Evolutionary conservation across 1,284 basidiomycete genomes (phyloP).

Genomic region (Porogramme epimiltina): DNA sequence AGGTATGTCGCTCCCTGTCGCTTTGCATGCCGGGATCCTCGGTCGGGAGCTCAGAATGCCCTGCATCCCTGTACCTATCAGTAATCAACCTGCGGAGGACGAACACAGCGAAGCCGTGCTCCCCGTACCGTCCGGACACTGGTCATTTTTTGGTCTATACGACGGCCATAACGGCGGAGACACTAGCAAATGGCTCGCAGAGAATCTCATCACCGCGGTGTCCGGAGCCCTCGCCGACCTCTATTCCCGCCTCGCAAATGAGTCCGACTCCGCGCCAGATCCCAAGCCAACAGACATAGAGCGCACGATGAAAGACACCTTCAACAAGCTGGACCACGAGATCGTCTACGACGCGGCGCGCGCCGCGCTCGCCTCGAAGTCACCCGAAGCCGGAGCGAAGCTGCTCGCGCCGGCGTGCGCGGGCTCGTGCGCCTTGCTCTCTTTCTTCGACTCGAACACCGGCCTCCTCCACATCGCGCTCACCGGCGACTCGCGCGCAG

Average conservation of each 20-base stretch:
- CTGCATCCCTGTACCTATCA: slow-evolving; percentile 4
- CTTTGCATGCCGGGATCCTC: background rate
- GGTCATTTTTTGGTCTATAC: slow-evolving; percentile 35
- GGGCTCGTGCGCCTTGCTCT: slow-evolving; percentile 44
- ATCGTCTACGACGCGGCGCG: slow-evolving; percentile 28
- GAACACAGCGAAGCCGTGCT: slow-evolving; percentile 29
- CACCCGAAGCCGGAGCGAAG: slow-evolving; percentile 17
- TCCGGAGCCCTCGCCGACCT: slow-evolving; percentile 31
- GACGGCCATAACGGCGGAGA: slow-evolving; percentile 35
- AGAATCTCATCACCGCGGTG: slow-evolving; percentile 32
- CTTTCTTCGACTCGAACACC: slow-evolving; percentile 48
- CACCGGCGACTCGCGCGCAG: slow-evolving; percentile 62
- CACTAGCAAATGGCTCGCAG: slow-evolving; percentile 32
- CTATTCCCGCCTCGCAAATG: slow-evolving; percentile 13
- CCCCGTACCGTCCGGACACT: slow-evolving; percentile 28
- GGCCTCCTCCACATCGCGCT: slow-evolving; percentile 48
- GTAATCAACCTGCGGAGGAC: slow-evolving; percentile 33
- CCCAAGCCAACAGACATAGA: slow-evolving; percentile 23
- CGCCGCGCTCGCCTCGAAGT: slow-evolving; percentile 13
- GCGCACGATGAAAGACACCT: slow-evolving; percentile 28
- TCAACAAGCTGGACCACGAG: slow-evolving; percentile 33
- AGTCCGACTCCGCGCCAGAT: background rate
- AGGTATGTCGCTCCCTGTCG: slow-evolving; percentile 20
- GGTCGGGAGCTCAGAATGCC: background rate
- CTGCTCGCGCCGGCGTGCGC: slow-evolving; percentile 32